phyloP scores from a whole-genome alignment of 257 asterid species.

The Fraxinus pennsylvanica region DNA sequence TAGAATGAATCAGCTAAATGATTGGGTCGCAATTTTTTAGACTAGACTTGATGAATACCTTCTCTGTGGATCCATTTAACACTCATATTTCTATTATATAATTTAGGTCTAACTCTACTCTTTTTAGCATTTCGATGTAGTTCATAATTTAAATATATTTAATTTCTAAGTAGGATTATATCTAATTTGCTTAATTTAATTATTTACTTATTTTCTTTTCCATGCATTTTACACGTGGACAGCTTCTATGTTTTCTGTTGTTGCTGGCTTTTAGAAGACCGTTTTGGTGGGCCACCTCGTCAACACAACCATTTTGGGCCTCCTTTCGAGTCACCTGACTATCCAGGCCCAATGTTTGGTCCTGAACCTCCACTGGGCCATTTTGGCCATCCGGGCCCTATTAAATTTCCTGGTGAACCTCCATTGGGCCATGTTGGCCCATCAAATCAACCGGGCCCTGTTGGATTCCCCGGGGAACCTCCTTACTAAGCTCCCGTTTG shows the following conservation, averaged over 20 bases:
- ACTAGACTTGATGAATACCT: too few species aligned
- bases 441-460: too few species aligned
- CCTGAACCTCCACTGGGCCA: neutral
- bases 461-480: neutral
- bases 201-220: neutral
- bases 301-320: neutral
- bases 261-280: constrained; percentile 1
- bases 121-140: neutral
- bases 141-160: neutral
- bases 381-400: neutral
- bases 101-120: neutral
- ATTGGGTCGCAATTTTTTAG: too few species aligned
- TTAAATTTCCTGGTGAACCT: neutral
- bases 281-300: neutral
- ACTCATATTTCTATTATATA: too few species aligned
- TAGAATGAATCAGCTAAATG: too few species aligned
- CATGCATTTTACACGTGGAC: neutral
- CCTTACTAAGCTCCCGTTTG: neutral
- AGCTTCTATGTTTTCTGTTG: constrained; percentile 5
- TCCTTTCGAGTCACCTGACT: neutral
- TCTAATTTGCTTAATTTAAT: neutral
- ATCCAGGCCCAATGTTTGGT: neutral
- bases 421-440: too few species aligned
- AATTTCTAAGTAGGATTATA: neutral
- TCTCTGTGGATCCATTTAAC: too few species aligned